Evolutionary conservation across 1,139 yeast species (phyloP), one percentile per base, ranked within the genome.

Genomic region (Pneumocystis sp.): DNA sequence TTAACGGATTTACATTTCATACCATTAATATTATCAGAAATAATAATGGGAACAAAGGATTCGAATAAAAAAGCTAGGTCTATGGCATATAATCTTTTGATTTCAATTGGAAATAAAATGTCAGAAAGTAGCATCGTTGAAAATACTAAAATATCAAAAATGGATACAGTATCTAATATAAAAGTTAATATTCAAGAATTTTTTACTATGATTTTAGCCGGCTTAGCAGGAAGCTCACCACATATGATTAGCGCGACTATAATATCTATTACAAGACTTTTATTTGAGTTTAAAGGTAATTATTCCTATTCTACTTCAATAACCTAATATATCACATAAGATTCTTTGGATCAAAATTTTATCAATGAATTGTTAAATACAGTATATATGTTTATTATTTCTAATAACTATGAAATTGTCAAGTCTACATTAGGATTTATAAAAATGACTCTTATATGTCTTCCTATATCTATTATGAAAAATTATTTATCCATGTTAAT

Each of bases 171-270:
- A 59, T 86, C 86, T 19, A 81, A 82, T 67, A 79, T 86, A 0
- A 79, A 81, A 66, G 96, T 96, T 10, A 80, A 84, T 21, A 80
- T 93, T 68, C 82, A 85, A 62, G 97, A 90, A 76, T 90, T 80
- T 73, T 89, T 93, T 78, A 89, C 95, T 44, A 89, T 93, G 87
- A 87, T 93, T 34, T 85, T 95, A 76, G 98, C 97, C 62, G 99
- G 98, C 77, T 81, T 95, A 70, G 96, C 95, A 50, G 97, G 96
- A 65, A 86, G 87, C 71, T 83, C 95, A 59, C 93, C 95, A 42
- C 96, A 91, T 75, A 91, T 91, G 96, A 87, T 93, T 63, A 88
- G 96, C 72, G 97, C 97, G 21, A 86, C 97, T 19, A 85, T 95
- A 70, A 89, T 96, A 8, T 96, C 96, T 0, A 80, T 93, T 66